A percentile compares a stretch with the other conserved stretches of the same genome.
These are phyloP conservation scores for Purshia tridentata DNA, from an alignment of 306 rosid genomes.

Conservation along the genomic window DNA sequence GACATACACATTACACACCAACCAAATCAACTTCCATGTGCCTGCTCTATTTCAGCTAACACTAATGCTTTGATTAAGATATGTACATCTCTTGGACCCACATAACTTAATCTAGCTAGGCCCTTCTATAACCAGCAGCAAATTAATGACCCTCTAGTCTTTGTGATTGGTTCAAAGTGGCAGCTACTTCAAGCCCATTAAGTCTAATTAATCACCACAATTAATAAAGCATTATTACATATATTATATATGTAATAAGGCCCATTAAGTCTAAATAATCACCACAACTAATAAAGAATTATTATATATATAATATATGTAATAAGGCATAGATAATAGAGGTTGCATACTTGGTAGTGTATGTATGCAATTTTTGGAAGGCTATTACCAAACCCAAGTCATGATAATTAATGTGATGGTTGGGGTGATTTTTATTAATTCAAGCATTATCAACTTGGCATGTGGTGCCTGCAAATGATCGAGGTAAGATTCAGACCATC, in stretches of 20 bases:
- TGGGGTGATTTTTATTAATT: background rate
- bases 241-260: background rate
- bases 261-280: conserved; percentile 8
- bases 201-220: background rate
- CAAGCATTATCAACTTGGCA: conserved; percentile 15
- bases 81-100: background rate
- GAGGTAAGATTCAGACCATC: conserved; percentile 23
- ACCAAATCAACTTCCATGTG: conserved; percentile 13
- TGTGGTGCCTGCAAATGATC: conserved; percentile 20
- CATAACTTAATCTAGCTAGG: background rate
- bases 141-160: background rate
- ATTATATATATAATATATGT: too few species aligned
- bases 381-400: conserved; percentile 12
- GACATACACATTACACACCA: conserved; percentile 3
- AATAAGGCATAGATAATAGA: background rate
- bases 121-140: conserved; percentile 1
- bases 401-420: background rate
- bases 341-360: too few species aligned
- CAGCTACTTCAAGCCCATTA: conserved; percentile 9
- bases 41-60: background rate
- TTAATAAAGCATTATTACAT: background rate
- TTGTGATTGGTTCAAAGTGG: background rate
- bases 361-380: background rate
- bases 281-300: background rate
- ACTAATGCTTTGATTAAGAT: background rate